Conservation (phyloP, 176 grass and related monocot genomes). For the Avena atlantica region DNA sequence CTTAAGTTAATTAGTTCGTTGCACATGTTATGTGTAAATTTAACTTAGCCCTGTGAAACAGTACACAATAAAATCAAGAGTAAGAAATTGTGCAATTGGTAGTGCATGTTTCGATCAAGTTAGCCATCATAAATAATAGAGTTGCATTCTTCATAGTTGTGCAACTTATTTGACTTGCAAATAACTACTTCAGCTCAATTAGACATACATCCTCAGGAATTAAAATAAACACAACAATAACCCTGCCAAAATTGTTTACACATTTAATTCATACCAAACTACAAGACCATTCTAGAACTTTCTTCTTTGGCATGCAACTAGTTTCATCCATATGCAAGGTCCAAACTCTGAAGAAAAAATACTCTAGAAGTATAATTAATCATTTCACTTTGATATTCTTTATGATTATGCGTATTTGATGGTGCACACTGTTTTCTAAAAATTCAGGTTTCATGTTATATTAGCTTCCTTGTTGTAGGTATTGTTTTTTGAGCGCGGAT, state of each 20-base stretch:
- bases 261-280: neutral
- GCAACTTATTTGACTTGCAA: neutral
- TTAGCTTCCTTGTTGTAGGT: no score
- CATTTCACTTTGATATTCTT: neutral
- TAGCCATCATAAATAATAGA: no score
- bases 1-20: no score
- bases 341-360: neutral
- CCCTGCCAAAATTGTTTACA: neutral
- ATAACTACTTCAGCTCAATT: neutral
- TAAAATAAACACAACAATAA: neutral
- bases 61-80: no score
- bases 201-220: neutral
- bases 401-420: neutral
- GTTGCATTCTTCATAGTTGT: neutral
- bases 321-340: constrained; percentile 43
- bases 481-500: no score
- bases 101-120: no score
- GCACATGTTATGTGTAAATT: no score
- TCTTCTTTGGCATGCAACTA: neutral
- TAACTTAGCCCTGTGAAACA: no score
- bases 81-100: no score
- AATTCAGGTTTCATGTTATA: no score
- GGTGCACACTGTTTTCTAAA: no score
- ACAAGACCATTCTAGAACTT: constrained; percentile 27
- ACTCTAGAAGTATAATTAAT: neutral